Evolutionary conservation across 805 yeast species (phyloP), one percentile per base, ranked within the genome.

Genomic region (Cyberlindnera mississippiensis): DNA sequence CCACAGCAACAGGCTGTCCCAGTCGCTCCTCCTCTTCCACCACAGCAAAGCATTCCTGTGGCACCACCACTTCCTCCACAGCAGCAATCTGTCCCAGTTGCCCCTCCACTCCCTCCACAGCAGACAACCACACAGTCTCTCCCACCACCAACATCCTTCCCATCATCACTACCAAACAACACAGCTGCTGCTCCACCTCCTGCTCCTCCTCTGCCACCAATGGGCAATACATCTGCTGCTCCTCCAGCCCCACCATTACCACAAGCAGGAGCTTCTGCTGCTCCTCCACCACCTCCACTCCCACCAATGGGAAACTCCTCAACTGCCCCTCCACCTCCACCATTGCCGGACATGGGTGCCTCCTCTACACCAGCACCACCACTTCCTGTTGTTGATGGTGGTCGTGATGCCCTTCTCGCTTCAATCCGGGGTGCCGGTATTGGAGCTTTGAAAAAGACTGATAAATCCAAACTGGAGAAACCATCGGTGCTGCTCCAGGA

Each of bases 361-460:
- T 6, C 53, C 49, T 28, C 40, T 14, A 7, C 55, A 16, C 58
- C 60, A 7, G 53, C 59, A 2, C 57, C 60, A 5, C 51, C 61
- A 27, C 49, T 56, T 1, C 56, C 61, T 6, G 50, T 46, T 20
- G 78, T 66, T 4, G 89, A 73, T 50, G 64, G 68, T 2, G 82
- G 81, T 0, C 70, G 96, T 52, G 95, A 85, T 60, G 95, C 95
- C 0, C 70, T 91, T 32, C 68, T 91, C 45, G 85, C 95, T 0
- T 87, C 97, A 1, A 91, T 91, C 51, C 73, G 96, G 52, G 78
- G 82, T 29, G 81, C 96, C 0, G 83, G 81, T 12, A 29, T 90
- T 4, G 82, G 83, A 0, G 56, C 77, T 6, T 72, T 91, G 51
- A 78, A 72, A 49, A 87, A 82, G 59, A 83, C 84, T 2, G 97